A percentile compares a stretch with the other conserved stretches of the same genome.
Evolutionary conservation across 1,139 yeast genomes (phyloP).

Genomic region (Fermentozyma sake): DNA sequence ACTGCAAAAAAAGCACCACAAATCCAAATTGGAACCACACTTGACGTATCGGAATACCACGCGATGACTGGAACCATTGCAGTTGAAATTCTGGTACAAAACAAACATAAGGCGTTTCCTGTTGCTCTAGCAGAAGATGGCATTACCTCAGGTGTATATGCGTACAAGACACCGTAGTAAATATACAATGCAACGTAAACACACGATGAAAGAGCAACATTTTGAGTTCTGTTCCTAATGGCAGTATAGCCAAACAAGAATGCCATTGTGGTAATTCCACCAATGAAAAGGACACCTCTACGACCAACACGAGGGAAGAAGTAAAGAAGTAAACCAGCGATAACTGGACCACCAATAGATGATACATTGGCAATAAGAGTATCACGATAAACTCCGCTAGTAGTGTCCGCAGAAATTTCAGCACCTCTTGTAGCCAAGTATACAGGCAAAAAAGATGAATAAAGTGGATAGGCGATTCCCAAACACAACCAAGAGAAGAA

Average conservation of each 20-base stretch:
- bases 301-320: constrained; percentile 48
- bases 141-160: constrained; percentile 57
- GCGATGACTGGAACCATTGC: constrained; percentile 50
- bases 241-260: constrained; percentile 55
- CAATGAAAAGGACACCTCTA: constrained; percentile 51
- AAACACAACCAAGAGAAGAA: constrained; percentile 33
- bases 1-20: constrained; percentile 51
- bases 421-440: constrained; percentile 40
- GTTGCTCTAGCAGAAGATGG: constrained; percentile 55
- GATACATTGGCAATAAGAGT: constrained; percentile 46
- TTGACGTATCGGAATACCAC: constrained; percentile 39
- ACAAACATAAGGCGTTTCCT: constrained; percentile 50
- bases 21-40: constrained; percentile 54
- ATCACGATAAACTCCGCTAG: constrained; percentile 46
- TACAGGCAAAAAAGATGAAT: constrained; percentile 33
- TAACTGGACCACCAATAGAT: constrained; percentile 53
- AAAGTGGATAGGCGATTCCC: constrained; percentile 38
- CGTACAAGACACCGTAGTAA: constrained; percentile 53
- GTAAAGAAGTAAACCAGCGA: constrained; percentile 42
- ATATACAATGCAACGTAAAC: constrained; percentile 48
- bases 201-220: constrained; percentile 50
- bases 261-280: constrained; percentile 50
- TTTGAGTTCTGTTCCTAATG: constrained; percentile 44
- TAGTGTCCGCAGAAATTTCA: constrained; percentile 27
- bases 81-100: constrained; percentile 43